phyloP scores from a whole-genome alignment of 768 basidiomycete species.

The Pleurotus eryngii region DNA sequence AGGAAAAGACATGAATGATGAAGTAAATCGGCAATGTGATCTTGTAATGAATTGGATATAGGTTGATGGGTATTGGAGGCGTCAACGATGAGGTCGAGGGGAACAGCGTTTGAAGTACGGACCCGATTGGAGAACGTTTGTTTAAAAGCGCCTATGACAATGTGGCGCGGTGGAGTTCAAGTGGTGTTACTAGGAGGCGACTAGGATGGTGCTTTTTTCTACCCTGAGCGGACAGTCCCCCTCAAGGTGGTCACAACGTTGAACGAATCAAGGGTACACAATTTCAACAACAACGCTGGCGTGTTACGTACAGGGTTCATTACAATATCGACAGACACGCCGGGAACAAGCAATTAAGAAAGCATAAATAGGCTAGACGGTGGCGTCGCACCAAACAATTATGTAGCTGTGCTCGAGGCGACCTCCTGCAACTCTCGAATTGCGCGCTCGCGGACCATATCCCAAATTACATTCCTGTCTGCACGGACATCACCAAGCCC shows the following conservation, averaged over 20 bases:
- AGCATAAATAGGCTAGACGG: too few relatives aligned
- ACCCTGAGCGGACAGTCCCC: too few relatives aligned
- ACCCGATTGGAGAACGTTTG: neutral
- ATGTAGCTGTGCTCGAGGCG: constrained; percentile 36
- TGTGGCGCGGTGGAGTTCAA: neutral
- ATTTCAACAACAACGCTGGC: too few relatives aligned
- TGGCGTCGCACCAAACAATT: too few relatives aligned
- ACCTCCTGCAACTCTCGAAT: constrained; percentile 72
- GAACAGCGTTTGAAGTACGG: neutral
- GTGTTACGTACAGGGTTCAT: too few relatives aligned
- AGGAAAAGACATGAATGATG: constrained; percentile 36
- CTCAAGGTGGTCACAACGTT: too few relatives aligned
- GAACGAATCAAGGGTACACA: too few relatives aligned
- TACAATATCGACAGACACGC: too few relatives aligned
- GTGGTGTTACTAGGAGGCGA: neutral
- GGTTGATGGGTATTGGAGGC: too few relatives aligned
- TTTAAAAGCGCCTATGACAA: neutral
- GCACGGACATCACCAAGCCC: constrained; percentile 70
- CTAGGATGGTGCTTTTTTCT: too few relatives aligned
- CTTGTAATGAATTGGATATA: neutral
- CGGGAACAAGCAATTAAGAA: too few relatives aligned
- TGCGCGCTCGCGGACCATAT: constrained; percentile 68
- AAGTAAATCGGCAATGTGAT: neutral
- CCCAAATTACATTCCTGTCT: constrained; percentile 75
- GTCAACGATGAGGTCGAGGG: neutral